Evolutionary conservation across 2,329 filamentous ascomycete species (phyloP).

Genomic region (Trichoderma koningiopsis): DNA sequence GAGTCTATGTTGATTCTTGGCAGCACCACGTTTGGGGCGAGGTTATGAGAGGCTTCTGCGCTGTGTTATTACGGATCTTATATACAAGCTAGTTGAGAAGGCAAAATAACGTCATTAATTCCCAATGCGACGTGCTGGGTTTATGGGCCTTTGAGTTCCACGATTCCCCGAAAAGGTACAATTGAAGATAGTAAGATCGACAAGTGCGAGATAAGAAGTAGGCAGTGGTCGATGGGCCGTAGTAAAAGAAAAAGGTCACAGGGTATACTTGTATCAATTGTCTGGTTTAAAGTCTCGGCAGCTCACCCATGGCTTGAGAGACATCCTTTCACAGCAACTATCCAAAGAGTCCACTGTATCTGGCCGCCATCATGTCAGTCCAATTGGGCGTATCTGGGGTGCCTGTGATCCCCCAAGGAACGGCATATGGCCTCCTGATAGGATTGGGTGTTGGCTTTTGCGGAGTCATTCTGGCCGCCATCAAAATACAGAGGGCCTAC

Average conservation of each 20-base stretch:
- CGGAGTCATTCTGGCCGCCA: constrained; percentile 14
- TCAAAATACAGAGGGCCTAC: constrained; percentile 17
- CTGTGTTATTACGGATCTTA: neutral
- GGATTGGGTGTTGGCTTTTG: constrained; percentile 18
- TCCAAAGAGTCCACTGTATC: neutral
- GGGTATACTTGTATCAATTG: neutral
- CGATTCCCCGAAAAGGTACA: neutral
- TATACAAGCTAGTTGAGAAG: neutral
- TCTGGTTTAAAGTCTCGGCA: no score
- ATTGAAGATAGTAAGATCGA: neutral
- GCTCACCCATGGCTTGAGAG: neutral
- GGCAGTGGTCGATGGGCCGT: neutral
- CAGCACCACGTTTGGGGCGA: neutral
- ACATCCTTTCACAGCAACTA: neutral
- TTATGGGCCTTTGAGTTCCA: constrained; percentile 1
- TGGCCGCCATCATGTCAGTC: constrained; percentile 8
- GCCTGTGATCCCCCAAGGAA: constrained; percentile 17
- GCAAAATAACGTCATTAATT: constrained; percentile 17
- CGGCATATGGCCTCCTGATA: constrained; percentile 24
- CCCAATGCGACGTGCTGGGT: constrained; percentile 18
- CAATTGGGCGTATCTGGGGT: constrained; percentile 18
- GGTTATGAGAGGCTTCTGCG: neutral
- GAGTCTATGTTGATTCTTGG: neutral
- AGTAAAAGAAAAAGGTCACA: neutral
- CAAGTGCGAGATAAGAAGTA: constrained; percentile 8